Evolutionary conservation across 176 grass and related monocot genomes (phyloP), one percentile per base, ranked within the genome.

Genomic region (Aegilops umbellulata): DNA sequence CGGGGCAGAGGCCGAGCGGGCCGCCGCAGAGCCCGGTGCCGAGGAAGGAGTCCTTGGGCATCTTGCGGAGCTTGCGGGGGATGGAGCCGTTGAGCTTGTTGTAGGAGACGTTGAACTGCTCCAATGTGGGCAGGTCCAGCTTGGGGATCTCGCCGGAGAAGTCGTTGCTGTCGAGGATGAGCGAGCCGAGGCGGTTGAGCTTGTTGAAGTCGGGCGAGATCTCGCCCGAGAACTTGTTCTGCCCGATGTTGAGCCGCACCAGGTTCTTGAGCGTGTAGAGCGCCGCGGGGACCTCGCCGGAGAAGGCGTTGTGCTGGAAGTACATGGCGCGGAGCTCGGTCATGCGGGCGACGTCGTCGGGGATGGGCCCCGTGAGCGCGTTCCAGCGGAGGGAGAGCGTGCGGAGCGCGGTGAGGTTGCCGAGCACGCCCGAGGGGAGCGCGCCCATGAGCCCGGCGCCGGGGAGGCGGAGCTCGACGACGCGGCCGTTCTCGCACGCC

Each of bases 61-160:
- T 90, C 79, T 85, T 92, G 63, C 97, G 90, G 86, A 99, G 94
- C 66, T 87, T 87, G 14, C 8, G 25, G 22, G 97, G 97, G 85
- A 99, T 96, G 83, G 97, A 96, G 76, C 97, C 97, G 72, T 91
- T 99, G 67, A 99, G 86, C 31, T 86, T 27, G 90, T 95, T 99
- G 88, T 82, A 96, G 12, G 97, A 99, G 58, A 99, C 97, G 87
- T 99, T 99, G 92, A 99, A 96, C 80, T 99, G 97, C 55, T 47
- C 84, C 78, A 99, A 85, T 84, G 84, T 69, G 27, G 86, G 77
- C 17, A 92, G 83, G 79, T 95, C 81, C 46, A 99, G 90, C 81
- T 94, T 86, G 49, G 97, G 94, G 77, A 99, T 92, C 84, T 91
- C 97, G 75, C 97, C 97, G 11, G 75, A n/a, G 41, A 99, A 91